Conservation (phyloP, 2,329 filamentous ascomycete species). For the Phoma sp. region DNA sequence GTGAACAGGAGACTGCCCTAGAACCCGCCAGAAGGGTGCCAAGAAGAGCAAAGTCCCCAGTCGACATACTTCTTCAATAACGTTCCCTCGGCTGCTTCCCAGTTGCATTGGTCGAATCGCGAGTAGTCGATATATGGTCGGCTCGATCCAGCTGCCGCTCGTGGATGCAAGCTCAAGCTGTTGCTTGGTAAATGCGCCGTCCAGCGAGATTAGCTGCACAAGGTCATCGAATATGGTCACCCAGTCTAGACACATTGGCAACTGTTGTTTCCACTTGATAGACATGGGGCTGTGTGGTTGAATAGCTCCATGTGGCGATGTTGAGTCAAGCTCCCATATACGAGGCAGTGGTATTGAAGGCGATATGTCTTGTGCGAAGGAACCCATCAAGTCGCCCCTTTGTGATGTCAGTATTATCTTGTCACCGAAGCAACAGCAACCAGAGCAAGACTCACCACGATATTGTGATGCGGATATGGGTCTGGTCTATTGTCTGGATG, state of each 20-base stretch:
- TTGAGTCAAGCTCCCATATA: constrained; percentile 31
- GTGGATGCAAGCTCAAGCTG: constrained; percentile 29
- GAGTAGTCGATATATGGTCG: constrained; percentile 34
- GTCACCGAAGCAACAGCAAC: no score
- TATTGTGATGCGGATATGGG: constrained; percentile 35
- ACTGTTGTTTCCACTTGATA: constrained; percentile 63
- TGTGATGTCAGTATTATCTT: no score
- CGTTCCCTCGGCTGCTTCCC: constrained; percentile 18
- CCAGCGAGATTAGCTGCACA: constrained; percentile 32
- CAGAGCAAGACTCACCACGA: constrained; percentile 26
- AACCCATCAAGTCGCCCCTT: constrained; percentile 37
- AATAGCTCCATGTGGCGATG: constrained; percentile 66
- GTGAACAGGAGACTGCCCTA: constrained; percentile 35
- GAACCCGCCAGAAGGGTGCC: constrained; percentile 32
- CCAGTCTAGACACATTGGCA: constrained; percentile 34
- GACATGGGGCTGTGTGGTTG: constrained; percentile 60
- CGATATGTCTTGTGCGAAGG: constrained; percentile 38
- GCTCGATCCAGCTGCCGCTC: constrained; percentile 39
- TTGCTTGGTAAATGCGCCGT: constrained; percentile 31
- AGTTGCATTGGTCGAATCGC: constrained; percentile 27
- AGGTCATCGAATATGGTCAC: constrained; percentile 39
- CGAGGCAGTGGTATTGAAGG: constrained; percentile 32
- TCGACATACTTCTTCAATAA: constrained; percentile 40
- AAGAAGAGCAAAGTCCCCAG: constrained; percentile 39
- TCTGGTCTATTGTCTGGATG: constrained; percentile 25